phyloP scores from a whole-genome alignment of 306 rosid genomes.

The Notholithocarpus densiflorus region DNA sequence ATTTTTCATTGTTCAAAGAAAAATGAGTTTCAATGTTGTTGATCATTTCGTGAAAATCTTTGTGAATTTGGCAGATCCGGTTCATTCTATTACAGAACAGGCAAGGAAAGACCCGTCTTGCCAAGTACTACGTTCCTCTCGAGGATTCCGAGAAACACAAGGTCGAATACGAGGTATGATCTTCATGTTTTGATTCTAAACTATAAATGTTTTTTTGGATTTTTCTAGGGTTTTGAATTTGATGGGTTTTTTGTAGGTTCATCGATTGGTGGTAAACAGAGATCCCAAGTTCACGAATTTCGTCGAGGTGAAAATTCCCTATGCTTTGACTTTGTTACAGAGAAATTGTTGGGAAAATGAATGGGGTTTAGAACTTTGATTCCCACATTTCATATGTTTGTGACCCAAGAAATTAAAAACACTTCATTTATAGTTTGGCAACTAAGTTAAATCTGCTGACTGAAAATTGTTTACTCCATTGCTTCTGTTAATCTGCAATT shows the following conservation, averaged over 20 bases:
- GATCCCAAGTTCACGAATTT: slow-evolving; percentile 96
- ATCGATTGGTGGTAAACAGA: slow-evolving; percentile 94
- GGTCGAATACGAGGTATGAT: slow-evolving; percentile 91
- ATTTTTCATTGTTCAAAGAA: neutral
- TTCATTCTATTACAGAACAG: slow-evolving; percentile 91
- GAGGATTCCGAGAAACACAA: slow-evolving; percentile 97
- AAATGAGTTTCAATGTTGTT: neutral
- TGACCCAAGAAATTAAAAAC: neutral
- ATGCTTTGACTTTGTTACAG: neutral
- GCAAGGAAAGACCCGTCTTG: slow-evolving; percentile 90
- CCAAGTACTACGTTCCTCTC: slow-evolving; percentile 94
- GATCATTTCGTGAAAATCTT: neutral
- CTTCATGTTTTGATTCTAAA: neutral
- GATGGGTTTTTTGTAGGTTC: slow-evolving; percentile 52
- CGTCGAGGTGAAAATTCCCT: slow-evolving; percentile 61
- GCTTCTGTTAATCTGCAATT: neutral
- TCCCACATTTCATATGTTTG: neutral
- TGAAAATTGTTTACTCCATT: neutral
- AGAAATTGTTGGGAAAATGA: neutral
- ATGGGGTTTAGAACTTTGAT: neutral
- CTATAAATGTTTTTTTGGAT: neutral
- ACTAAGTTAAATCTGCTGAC: neutral
- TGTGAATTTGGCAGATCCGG: slow-evolving; percentile 66
- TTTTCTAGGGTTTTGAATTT: slow-evolving; percentile 9
- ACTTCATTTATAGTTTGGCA: neutral